Evolutionary conservation across 2,329 filamentous ascomycete species (phyloP).

Genomic region (Immersiporthe knoxdaviesiana): DNA sequence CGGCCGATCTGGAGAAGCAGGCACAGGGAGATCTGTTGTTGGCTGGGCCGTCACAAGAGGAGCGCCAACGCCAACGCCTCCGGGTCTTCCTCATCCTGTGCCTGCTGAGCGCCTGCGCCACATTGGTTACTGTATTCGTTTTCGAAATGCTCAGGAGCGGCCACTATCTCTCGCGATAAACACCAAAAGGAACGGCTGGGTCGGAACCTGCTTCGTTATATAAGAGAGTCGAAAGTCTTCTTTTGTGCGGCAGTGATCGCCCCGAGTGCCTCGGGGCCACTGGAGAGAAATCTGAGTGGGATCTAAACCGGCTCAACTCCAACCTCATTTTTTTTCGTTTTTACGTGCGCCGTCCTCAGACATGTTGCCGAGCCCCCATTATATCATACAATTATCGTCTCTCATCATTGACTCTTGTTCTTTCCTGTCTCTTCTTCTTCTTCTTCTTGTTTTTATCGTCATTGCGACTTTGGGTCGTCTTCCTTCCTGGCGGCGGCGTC

Average conservation of each 20-base stretch:
- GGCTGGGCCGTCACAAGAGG: conserved; percentile 6
- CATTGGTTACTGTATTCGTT: conserved; percentile 24
- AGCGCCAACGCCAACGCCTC: conserved; percentile 19
- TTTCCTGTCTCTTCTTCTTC: background rate
- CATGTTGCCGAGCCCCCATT: conserved; percentile 14
- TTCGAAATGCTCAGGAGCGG: conserved; percentile 21
- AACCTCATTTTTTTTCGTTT: no score
- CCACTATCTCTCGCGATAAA: conserved; percentile 22
- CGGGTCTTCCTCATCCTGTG: conserved; percentile 23
- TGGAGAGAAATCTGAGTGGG: conserved; percentile 15
- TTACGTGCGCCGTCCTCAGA: conserved; percentile 16
- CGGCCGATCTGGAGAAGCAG: conserved; percentile 26
- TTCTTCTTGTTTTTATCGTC: no score
- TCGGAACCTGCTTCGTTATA: conserved; percentile 2
- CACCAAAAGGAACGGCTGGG: background rate
- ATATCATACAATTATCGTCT: conserved; percentile 23
- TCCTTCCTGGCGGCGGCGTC: conserved; percentile 19
- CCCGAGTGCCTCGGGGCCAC: conserved; percentile 10
- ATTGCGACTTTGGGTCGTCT: conserved; percentile 29
- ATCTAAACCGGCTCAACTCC: conserved; percentile 14
- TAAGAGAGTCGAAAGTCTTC: conserved; percentile 14
- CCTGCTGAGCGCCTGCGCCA: conserved; percentile 26
- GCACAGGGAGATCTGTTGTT: conserved; percentile 1
- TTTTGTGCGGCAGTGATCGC: conserved; percentile 15
- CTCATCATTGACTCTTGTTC: conserved; percentile 4